Conservation (phyloP, 73 alveolate species). For the Paramecium caudatum region DNA sequence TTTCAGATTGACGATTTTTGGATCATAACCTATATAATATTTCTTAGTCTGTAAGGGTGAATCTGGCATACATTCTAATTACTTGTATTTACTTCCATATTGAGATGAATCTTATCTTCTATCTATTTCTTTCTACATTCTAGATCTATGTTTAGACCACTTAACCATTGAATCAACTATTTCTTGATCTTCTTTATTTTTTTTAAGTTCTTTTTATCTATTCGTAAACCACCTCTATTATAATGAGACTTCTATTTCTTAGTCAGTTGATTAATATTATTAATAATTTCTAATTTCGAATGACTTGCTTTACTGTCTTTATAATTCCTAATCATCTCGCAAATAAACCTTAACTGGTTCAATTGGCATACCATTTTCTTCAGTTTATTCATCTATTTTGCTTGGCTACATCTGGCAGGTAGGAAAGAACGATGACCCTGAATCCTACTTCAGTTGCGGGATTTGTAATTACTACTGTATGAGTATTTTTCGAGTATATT, state of each 20-base stretch:
- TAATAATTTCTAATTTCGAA: neutral
- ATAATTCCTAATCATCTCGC: neutral
- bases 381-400: neutral
- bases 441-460: neutral
- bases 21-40: constrained; percentile 48
- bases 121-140: constrained; percentile 13
- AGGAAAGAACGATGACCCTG: constrained; percentile 3
- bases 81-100: constrained; percentile 10
- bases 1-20: constrained; percentile 13
- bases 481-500: neutral
- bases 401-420: neutral
- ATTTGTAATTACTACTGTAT: neutral
- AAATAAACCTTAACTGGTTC: constrained; percentile 17
- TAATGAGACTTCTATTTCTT: neutral
- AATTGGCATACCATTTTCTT: constrained; percentile 15
- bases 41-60: constrained; percentile 20
- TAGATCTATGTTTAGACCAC: constrained; percentile 38
- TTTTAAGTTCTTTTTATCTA: constrained; percentile 25
- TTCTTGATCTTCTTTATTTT: constrained; percentile 3
- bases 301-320: constrained; percentile 23
- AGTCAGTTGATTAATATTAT: constrained; percentile 16
- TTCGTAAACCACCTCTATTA: constrained; percentile 17
- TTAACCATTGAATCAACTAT: constrained; percentile 11
- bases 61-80: constrained; percentile 7
- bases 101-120: constrained; percentile 36